Base-by-base conservation (phyloP, 2,329 filamentous ascomycete genomes). In the Penicillium sp. region DNA sequence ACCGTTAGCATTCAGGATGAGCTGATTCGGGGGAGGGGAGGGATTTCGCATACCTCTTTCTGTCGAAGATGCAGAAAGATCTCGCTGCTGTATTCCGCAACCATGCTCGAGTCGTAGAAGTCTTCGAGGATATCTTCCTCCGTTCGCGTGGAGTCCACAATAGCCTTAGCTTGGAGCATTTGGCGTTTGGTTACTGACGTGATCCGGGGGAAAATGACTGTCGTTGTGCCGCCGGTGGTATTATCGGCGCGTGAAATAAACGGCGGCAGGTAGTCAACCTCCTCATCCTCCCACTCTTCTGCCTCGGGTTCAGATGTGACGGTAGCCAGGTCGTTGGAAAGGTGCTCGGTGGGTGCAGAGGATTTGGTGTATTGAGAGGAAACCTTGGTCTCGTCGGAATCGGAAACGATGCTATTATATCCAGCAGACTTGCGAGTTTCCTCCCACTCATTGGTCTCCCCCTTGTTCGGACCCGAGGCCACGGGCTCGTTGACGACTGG, bases 31-130 rank as follows among this genome's bases (percentile, higher is more conserved):
- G n/a, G 29, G 24, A 34, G 9, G 5, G 7, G n/a, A 37, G 24
- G 36, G 42, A 32, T 12, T 2, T 18, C 21, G 68, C 79, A 67
- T 76, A 91, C 90, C 86, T 99, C 94, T 45, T 96, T 85, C 51
- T 89, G 81, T 46, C 84, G 85, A 89, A 97, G 91, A 76, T 97
- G 96, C 21, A 84, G 80, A 65, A 97, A 97, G 62, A 99, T 97
- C 65, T 99, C 94, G 13, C 96, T 91, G 41, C 89, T 88, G 67
- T 99, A 99, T 69, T 97, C 93, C 9, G 92, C 89, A 44, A 97
- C 94, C 94, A 99, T 97, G 69, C 90, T 96, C 27, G 93, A 91
- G 68, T 97, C 94, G 85, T 89, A 96, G 46, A 83, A 79, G 68
- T 97, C 93, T 59, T 97, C 93, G 56, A 96, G 89, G 37, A 91